Percentiles rank a stretch among this genome's conserved stretches.
These are phyloP conservation scores for Plantago elongata DNA, from an alignment of 257 asterid genomes.

Conservation along the genomic window DNA sequence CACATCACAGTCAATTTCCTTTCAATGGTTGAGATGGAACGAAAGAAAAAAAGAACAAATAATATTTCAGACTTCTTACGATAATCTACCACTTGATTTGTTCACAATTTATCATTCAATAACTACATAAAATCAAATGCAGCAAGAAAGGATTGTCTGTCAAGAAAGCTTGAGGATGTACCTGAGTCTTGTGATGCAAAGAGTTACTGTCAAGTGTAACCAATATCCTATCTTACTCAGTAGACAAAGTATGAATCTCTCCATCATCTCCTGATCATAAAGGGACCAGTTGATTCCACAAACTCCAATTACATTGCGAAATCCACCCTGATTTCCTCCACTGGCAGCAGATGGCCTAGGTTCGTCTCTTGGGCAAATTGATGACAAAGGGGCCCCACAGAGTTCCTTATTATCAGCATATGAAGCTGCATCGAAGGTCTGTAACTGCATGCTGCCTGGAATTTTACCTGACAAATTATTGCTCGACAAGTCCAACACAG, in stretches of 20 bases:
- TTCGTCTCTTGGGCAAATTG: constrained; percentile 19
- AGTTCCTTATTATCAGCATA: constrained; percentile 13
- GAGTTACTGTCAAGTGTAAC: constrained; percentile 13
- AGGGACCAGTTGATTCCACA: neutral
- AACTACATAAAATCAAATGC: too few relatives aligned
- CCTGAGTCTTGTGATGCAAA: constrained; percentile 7
- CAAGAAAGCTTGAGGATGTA: too few relatives aligned
- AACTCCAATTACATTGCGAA: constrained; percentile 16
- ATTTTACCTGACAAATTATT: neutral
- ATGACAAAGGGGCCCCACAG: constrained; percentile 31
- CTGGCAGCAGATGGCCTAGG: neutral
- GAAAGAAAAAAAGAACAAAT: too few relatives aligned
- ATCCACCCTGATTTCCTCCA: neutral
- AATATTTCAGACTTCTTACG: too few relatives aligned
- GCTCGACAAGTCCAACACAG: neutral
- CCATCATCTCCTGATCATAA: constrained; percentile 5
- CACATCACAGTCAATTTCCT: too few relatives aligned
- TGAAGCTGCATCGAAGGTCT: neutral
- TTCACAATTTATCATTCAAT: too few relatives aligned
- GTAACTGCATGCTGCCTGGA: neutral
- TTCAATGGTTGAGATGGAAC: too few relatives aligned
- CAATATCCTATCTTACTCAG: constrained; percentile 11
- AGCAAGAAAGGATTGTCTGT: too few relatives aligned
- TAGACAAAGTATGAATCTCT: neutral
- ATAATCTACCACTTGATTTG: too few relatives aligned